phyloP scores from a whole-genome alignment of 768 basidiomycete genomes.

The Tremella yokohamensis region DNA sequence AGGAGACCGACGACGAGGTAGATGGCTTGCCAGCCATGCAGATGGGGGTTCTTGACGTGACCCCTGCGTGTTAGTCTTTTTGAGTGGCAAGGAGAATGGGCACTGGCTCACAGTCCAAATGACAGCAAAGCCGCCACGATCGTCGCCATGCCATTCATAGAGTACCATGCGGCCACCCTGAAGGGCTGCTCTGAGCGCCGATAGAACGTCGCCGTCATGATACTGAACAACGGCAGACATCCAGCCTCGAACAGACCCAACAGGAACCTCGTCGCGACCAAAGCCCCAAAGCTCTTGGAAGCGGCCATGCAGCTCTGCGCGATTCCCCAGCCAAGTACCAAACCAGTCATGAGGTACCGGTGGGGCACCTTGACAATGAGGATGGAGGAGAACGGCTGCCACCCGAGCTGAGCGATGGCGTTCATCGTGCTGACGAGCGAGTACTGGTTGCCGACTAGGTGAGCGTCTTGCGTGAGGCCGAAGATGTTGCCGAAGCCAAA shows the following conservation, averaged over 20 bases:
- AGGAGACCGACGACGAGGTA: slow-evolving; percentile 44
- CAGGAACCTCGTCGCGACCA: slow-evolving; percentile 50
- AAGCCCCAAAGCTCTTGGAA: slow-evolving; percentile 26
- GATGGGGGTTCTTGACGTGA: slow-evolving; percentile 31
- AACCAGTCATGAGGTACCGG: slow-evolving; percentile 38
- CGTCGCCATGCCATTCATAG: slow-evolving; percentile 44
- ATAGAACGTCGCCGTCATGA: slow-evolving; percentile 51
- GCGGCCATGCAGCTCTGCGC: slow-evolving; percentile 35
- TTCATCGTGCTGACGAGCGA: slow-evolving; percentile 34
- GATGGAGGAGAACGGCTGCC: slow-evolving; percentile 49
- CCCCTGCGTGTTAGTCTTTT: slow-evolving; percentile 15
- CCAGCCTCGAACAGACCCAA: slow-evolving; percentile 50
- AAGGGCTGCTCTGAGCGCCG: slow-evolving; percentile 41
- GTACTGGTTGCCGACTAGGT: slow-evolving; percentile 36
- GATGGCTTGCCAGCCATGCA: slow-evolving; percentile 43
- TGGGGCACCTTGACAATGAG: slow-evolving; percentile 43
- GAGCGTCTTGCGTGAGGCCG: slow-evolving; percentile 35
- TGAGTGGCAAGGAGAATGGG: background rate
- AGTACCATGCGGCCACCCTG: slow-evolving; percentile 42
- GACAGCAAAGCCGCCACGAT: slow-evolving; percentile 40
- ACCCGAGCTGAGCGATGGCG: slow-evolving; percentile 45
- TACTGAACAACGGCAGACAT: slow-evolving; percentile 51
- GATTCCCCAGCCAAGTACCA: slow-evolving; percentile 46
- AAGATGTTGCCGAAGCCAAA: slow-evolving; percentile 46
- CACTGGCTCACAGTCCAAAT: slow-evolving; percentile 42